These are phyloP conservation scores for Microsporum audouinii DNA, from an alignment of 2,329 filamentous ascomycete species.

Conservation along the genomic window DNA sequence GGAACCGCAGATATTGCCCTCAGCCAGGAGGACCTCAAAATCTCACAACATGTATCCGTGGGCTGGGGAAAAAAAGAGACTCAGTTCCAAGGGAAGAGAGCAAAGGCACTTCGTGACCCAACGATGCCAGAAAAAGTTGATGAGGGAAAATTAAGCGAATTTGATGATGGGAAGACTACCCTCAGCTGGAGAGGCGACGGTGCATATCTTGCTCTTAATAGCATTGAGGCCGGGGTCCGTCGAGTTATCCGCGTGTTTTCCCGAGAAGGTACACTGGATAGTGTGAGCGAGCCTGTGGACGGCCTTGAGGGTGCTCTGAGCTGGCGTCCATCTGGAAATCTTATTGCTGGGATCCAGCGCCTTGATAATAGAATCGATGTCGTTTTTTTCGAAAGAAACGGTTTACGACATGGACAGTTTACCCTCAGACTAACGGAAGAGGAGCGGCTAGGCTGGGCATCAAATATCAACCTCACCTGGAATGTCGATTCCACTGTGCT, in stretches of 20 bases:
- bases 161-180: constrained; percentile 59
- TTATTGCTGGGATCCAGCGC: constrained; percentile 77
- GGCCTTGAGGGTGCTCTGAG: constrained; percentile 75
- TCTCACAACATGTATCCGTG: constrained; percentile 89
- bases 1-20: constrained; percentile 65
- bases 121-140: constrained; percentile 91
- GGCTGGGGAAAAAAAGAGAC: constrained; percentile 98
- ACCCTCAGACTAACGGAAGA: constrained; percentile 57
- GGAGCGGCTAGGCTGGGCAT: constrained; percentile 44
- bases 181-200: constrained; percentile 95
- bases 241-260: constrained; percentile 83
- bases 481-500: constrained; percentile 86
- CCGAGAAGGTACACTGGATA: constrained; percentile 79
- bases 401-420: constrained; percentile 92
- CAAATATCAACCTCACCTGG: constrained; percentile 62
- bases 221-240: constrained; percentile 55
- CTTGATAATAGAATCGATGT: constrained; percentile 60
- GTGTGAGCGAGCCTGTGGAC: constrained; percentile 89
- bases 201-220: constrained; percentile 77
- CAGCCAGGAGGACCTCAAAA: constrained; percentile 62
- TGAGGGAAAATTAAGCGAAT: constrained; percentile 59
- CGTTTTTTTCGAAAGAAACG: constrained; percentile 93
- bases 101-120: constrained; percentile 75
- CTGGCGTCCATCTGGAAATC: constrained; percentile 83
- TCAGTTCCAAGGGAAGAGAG: constrained; percentile 87